A percentile compares a stretch with the other conserved stretches of the same genome.
phyloP scores from a whole-genome alignment of 2,329 filamentous ascomycete species.

The Stenocarpella maydis region DNA sequence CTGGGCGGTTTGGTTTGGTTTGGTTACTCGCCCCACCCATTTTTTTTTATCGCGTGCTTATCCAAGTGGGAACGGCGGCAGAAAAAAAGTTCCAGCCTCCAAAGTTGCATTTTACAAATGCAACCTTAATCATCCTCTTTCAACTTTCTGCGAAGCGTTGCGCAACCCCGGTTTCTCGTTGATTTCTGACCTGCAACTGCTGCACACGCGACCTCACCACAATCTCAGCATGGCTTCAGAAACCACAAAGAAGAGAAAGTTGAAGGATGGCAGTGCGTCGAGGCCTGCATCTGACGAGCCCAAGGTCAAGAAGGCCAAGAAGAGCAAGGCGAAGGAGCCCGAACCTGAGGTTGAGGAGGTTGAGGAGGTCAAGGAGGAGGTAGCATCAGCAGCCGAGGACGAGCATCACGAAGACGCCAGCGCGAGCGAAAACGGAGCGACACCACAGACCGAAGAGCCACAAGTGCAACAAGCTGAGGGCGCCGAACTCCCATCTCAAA shows the following conservation, averaged over 20 bases:
- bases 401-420: slow-evolving; percentile 36
- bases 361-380: slow-evolving; percentile 32
- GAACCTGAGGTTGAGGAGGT: slow-evolving; percentile 34
- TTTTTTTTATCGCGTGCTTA: slow-evolving; percentile 24
- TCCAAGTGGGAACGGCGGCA: slow-evolving; percentile 30
- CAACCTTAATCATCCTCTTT: not conserved
- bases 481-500: slow-evolving; percentile 47
- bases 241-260: slow-evolving; percentile 47
- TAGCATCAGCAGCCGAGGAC: slow-evolving; percentile 37
- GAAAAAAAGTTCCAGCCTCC: slow-evolving; percentile 34
- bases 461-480: slow-evolving; percentile 44
- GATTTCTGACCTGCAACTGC: not conserved
- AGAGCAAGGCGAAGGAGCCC: slow-evolving; percentile 32
- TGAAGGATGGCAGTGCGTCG: slow-evolving; percentile 42
- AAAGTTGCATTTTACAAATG: not conserved
- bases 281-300: slow-evolving; percentile 36
- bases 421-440: slow-evolving; percentile 29
- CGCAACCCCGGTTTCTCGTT: not conserved
- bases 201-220: not conserved
- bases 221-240: slow-evolving; percentile 43
- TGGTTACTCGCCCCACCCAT: slow-evolving; percentile 18
- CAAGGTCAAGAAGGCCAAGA: slow-evolving; percentile 35
- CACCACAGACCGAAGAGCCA: slow-evolving; percentile 39
- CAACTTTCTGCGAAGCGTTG: slow-evolving; percentile 8
- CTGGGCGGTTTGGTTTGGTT: too few species aligned